Evolutionary conservation across 257 asterid genomes (phyloP).

Genomic region (Fraxinus pennsylvanica): DNA sequence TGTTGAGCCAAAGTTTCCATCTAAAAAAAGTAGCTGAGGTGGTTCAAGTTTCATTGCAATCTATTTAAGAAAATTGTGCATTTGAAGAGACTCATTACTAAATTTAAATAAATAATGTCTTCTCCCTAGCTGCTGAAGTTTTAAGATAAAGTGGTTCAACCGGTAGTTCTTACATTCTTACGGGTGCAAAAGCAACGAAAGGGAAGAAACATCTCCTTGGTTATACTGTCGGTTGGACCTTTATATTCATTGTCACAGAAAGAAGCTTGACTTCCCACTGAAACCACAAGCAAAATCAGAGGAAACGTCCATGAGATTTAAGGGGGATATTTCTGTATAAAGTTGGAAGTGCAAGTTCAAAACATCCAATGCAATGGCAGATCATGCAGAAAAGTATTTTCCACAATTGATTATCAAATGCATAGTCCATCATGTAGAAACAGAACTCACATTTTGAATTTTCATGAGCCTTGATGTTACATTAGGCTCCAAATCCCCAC

Average conservation of each 20-base stretch:
- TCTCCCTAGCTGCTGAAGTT: not conserved
- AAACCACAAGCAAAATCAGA: constrained; percentile 4
- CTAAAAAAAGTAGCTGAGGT: too few species aligned
- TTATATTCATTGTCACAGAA: constrained; percentile 21
- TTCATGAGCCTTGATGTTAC: too few species aligned
- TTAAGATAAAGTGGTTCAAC: not conserved
- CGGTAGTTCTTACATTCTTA: constrained; percentile 43
- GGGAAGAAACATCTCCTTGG: constrained; percentile 42
- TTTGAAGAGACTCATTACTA: not conserved
- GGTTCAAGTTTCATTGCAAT: too few species aligned
- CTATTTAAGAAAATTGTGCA: not conserved
- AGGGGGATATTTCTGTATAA: too few species aligned
- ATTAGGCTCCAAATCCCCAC: too few species aligned
- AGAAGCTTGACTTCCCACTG: constrained; percentile 21
- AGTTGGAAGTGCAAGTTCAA: not conserved
- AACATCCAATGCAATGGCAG: not conserved
- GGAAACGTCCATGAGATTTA: not conserved
- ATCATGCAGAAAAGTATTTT: not conserved
- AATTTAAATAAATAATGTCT: not conserved
- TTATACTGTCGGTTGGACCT: constrained; percentile 28
- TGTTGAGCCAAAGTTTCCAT: too few species aligned
- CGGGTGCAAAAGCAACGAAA: constrained; percentile 45
- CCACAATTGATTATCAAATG: not conserved
- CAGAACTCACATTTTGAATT: too few species aligned
- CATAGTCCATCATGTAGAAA: not conserved